Evolutionary conservation across 1,284 basidiomycete species (phyloP).

Genomic region (Cryptococcus hybrid): DNA sequence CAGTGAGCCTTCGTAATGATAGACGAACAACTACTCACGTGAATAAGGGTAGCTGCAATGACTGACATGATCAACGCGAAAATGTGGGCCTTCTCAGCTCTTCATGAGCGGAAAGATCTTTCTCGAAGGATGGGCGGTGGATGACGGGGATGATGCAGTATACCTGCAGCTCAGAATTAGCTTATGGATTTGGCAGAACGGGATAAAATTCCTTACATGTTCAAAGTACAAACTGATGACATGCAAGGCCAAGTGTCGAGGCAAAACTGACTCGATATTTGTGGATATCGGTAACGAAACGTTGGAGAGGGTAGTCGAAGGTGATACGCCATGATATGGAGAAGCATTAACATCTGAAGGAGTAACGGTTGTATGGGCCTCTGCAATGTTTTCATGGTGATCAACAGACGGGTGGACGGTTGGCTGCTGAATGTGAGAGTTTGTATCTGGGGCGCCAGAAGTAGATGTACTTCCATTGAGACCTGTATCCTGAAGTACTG

Average conservation of each 20-base stretch:
- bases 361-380: too few species aligned
- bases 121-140: slow-evolving; percentile 24
- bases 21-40: slow-evolving; percentile 10
- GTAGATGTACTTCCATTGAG: too few species aligned
- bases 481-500: too few species aligned
- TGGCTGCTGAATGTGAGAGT: too few species aligned
- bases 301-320: slow-evolving; percentile 9
- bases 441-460: too few species aligned
- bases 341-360: slow-evolving; percentile 1
- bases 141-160: slow-evolving; percentile 27
- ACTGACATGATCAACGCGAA: slow-evolving; percentile 21
- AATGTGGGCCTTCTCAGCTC: slow-evolving; percentile 25
- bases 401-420: too few species aligned
- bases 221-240: slow-evolving; percentile 23
- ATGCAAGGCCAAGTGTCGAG: slow-evolving; percentile 21
- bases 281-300: slow-evolving; percentile 10
- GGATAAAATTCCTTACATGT: slow-evolving; percentile 13
- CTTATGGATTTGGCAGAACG: neutral
- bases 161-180: slow-evolving; percentile 7
- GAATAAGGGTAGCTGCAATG: slow-evolving; percentile 24
- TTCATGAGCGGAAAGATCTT: slow-evolving; percentile 17
- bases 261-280: slow-evolving; percentile 18
- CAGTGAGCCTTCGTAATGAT: neutral
- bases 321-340: slow-evolving; percentile 13
- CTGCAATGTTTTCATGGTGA: too few species aligned